These are phyloP conservation scores for Hypoxylon sp. DNA, from an alignment of 2,329 filamentous ascomycete species.

Conservation along the genomic window DNA sequence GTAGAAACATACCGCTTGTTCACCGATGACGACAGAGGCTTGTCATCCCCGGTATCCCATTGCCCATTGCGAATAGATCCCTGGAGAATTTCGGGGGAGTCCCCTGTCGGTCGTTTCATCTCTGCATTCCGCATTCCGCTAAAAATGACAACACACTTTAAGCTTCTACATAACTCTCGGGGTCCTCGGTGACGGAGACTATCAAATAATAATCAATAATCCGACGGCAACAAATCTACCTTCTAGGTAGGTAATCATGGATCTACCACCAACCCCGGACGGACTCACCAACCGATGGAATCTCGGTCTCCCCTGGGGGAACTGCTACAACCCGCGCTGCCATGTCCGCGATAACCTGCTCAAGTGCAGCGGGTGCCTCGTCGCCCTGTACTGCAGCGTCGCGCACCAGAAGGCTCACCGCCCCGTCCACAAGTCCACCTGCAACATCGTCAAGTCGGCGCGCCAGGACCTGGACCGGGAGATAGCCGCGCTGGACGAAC, in stretches of 20 bases:
- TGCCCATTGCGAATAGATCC: no score
- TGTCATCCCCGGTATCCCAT: no score
- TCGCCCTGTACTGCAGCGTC: constrained; percentile 37
- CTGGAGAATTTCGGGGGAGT: neutral
- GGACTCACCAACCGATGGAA: constrained; percentile 29
- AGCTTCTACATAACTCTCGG: no score
- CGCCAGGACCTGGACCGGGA: constrained; percentile 14
- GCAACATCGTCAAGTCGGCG: constrained; percentile 31
- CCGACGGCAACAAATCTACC: no score
- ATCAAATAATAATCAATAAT: no score
- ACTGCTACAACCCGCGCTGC: constrained; percentile 25
- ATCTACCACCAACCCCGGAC: constrained; percentile 19
- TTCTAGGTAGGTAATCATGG: no score
- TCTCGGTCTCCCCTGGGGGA: constrained; percentile 34
- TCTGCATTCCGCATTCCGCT: no score
- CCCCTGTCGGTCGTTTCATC: no score
- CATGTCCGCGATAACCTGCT: constrained; percentile 28
- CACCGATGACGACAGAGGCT: no score
- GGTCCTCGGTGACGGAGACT: no score
- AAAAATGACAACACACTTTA: no score
- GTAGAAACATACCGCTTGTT: no score
- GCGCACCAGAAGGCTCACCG: constrained; percentile 38
- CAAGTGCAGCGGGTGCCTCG: constrained; percentile 35
- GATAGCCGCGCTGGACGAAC: constrained; percentile 26
- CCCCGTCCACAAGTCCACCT: constrained; percentile 37